Base-by-base conservation (phyloP, 129 eudicot species). In the Oenanthe sinensis region DNA sequence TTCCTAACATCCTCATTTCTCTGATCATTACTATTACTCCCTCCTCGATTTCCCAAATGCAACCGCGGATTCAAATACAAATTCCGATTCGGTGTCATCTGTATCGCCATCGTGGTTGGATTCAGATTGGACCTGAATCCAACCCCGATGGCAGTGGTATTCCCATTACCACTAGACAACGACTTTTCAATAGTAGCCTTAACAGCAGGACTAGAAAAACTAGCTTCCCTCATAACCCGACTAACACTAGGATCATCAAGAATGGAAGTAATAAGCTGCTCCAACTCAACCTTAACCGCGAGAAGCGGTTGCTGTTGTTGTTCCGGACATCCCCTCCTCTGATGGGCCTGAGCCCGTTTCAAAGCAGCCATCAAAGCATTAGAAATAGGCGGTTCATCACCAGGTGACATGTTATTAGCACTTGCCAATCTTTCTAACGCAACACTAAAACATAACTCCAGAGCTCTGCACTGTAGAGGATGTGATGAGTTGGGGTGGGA, bases 221-320 rank as follows among this genome's bases (percentile, higher is more conserved):
- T 90, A 11, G 98, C 98, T 60, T 94, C 98, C 9, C 98, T 81
- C 98, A 94, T 94, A 60, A 94, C 97, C 74, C 98, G 83, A 63
- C 98, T 94, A 9, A 94, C 98, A 79, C 98, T 88, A 4, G 98
- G 98, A 79, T 94, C 98, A 83, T 94, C 98, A 3, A 94, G 88
- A 22, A 94, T 91, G 4, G 97, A 91, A 0, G 91, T 88, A 49
- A 94, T 85, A 14, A 91, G 75, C 82, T 91, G 94, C 20, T 89
- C 92, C 0, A 91, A 78, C 87, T 91, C 94, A 13, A 91, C 98
- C 49, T 94, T 94, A 47, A 94, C 96, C 0, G 98, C 98, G 33
- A 94, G 81, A 3, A 94, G 81, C 48, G 98, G 98, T 80, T 94
- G 98, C 54, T 94, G 98, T 75, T 91, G 97, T 82, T 91, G 97